Percentiles rank a stretch among this genome's conserved stretches.
These are phyloP conservation scores for Sphagnum contortum DNA, from an alignment of 225 moss, liverwort and hornwort species.

Conservation along the genomic window DNA sequence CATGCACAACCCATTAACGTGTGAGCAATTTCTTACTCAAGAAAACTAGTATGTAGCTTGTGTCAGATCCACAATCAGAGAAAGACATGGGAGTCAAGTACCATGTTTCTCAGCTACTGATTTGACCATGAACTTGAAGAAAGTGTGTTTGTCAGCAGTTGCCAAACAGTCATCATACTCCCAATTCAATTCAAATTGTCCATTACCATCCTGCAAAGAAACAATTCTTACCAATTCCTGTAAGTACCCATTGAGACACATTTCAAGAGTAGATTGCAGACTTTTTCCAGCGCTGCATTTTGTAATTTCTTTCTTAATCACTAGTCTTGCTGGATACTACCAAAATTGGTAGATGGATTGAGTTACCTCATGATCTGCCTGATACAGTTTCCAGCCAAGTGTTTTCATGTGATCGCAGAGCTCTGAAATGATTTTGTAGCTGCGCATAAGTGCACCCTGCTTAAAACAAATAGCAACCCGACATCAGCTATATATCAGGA, in stretches of 20 bases:
- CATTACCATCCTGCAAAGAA: slow-evolving; percentile 62
- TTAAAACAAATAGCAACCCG: not conserved
- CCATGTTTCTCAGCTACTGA: slow-evolving; percentile 81
- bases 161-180: slow-evolving; percentile 76
- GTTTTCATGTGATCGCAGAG: slow-evolving; percentile 64
- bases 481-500: not conserved
- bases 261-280: too few relatives aligned
- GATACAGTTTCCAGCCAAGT: slow-evolving; percentile 89
- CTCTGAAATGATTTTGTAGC: slow-evolving; percentile 62
- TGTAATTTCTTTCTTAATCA: too few relatives aligned
- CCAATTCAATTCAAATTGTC: slow-evolving; percentile 97
- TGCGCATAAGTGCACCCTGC: slow-evolving; percentile 81
- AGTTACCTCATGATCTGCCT: slow-evolving; percentile 90
- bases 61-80: not conserved
- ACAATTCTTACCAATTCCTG: not conserved
- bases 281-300: too few relatives aligned
- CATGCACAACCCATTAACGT: not conserved
- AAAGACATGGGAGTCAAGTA: slow-evolving; percentile 13
- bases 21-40: not conserved
- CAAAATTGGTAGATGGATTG: not conserved
- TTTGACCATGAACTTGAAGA: slow-evolving; percentile 98
- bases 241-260: not conserved
- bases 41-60: not conserved
- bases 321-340: too few relatives aligned
- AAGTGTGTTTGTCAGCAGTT: slow-evolving; percentile 82